Evolutionary conservation across 164 flowering plant species (phyloP), one percentile per base, ranked within the genome.

Genomic region (Protea cynaroides): DNA sequence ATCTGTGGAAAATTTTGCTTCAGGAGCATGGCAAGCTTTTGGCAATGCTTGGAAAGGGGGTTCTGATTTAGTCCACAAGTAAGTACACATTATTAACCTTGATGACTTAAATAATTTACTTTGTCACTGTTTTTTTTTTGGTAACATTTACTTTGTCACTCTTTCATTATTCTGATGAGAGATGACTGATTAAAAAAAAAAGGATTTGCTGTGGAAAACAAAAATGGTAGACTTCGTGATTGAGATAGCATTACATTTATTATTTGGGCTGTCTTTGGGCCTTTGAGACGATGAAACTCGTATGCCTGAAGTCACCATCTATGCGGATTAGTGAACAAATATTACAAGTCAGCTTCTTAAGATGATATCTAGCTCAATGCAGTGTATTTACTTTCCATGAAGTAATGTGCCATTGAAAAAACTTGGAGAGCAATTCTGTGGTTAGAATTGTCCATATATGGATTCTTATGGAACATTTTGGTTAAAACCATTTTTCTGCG

Each of bases 21-120:
- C 98, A 7, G 98, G 99, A 70, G 97, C 99, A 68, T 95, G 99
- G 99, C 86, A 82, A 51, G 97, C 95, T 61, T 66, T 95, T 11
- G 97, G 96, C 70, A 90, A 66, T 84, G 99, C 97, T 58, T 84
- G 77, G 81, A 88, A 75, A 79, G 99, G 95, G 65, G 85, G 97
- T 51, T 80, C 95, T 17, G 46, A 61, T 67, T 72, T 90, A 2
- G 89, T 92, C 58, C 87, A 86, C 22, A 87, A 87, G 99, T 90
- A 88, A 59, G 95, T 79, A 23, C 55, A 40, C 66, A 47, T 55
- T 43, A 11, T 19, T 23, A 59, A 34, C 37, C 10, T 40, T 71
- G 34, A 55, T 64, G 18, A 43, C 15, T 19, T 70, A 12, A 13
- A 37, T 52, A 25, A 12, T 15, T 57, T 36, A 59, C 50, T 9